Evolutionary conservation across 192 early-diverging fungal species (phyloP).

Genomic region (Coemansia sp.): DNA sequence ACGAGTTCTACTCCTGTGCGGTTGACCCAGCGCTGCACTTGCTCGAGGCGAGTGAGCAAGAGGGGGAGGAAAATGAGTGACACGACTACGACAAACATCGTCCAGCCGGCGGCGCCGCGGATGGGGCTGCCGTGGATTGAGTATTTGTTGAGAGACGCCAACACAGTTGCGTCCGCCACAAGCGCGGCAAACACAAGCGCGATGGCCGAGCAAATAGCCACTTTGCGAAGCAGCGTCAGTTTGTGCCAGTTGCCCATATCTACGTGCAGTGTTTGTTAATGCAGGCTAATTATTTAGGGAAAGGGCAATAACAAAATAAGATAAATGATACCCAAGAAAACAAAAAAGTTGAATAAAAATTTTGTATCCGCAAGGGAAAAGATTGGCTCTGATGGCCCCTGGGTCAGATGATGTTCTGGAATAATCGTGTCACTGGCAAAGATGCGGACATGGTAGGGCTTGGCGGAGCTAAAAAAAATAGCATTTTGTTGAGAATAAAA

Average conservation of each 20-base stretch:
- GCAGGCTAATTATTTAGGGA: not conserved
- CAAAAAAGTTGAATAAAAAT: constrained; percentile 4
- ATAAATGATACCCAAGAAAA: not conserved
- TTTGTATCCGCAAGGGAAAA: not conserved
- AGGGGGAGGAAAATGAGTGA: constrained; percentile 17
- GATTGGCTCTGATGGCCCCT: not conserved
- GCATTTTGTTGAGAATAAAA: not conserved
- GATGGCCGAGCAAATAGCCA: constrained; percentile 4
- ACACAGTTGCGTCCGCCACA: constrained; percentile 14
- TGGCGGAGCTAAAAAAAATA: constrained; percentile 1
- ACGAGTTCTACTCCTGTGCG: constrained; percentile 31
- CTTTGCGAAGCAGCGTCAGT: constrained; percentile 5
- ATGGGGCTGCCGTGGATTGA: not conserved
- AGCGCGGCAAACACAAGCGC: constrained; percentile 11
- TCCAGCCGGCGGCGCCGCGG: constrained; percentile 22
- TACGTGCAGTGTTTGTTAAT: not conserved
- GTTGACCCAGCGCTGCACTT: constrained; percentile 31
- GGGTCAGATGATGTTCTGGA: constrained; percentile 5
- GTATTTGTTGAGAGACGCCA: constrained; percentile 18
- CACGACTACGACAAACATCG: constrained; percentile 27
- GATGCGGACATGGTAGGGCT: constrained; percentile 5
- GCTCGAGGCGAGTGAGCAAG: constrained; percentile 15
- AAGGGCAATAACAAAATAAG: not conserved
- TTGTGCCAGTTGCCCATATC: constrained; percentile 25
- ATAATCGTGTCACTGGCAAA: not conserved